A percentile compares a stretch with the other conserved stretches of the same genome.
Evolutionary conservation across 805 yeast species (phyloP).

Genomic region (Candida arabinofermentans): DNA sequence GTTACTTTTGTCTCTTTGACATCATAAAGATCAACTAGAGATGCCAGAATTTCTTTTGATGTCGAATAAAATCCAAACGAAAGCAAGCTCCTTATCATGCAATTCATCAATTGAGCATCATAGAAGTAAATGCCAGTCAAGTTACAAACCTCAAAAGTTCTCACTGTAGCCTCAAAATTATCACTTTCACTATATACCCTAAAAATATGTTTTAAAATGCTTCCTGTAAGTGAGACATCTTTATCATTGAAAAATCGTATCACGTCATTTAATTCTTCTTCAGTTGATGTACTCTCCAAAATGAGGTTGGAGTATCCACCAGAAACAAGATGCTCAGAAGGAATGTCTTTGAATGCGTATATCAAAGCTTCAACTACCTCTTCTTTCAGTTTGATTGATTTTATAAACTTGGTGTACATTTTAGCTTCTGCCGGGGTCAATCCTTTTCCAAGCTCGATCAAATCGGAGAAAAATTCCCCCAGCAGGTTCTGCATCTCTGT

Average conservation of each 20-base stretch:
- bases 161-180: background rate
- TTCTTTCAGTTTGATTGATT: background rate
- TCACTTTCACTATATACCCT: background rate
- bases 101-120: conserved; percentile 1
- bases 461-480: background rate
- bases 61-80: conserved; percentile 2
- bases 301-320: background rate
- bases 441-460: background rate
- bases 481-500: background rate
- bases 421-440: background rate
- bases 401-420: background rate
- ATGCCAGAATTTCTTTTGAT: background rate
- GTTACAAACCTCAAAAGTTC: background rate
- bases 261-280: background rate
- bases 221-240: background rate
- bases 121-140: background rate
- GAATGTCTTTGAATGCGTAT: background rate
- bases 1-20: background rate
- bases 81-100: background rate
- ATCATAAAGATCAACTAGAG: background rate
- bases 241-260: background rate
- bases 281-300: background rate
- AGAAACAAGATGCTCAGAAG: background rate
- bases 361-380: background rate
- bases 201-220: background rate